Evolutionary conservation across 441 rosid genomes (phyloP).

Genomic region (Sinapis alba): DNA sequence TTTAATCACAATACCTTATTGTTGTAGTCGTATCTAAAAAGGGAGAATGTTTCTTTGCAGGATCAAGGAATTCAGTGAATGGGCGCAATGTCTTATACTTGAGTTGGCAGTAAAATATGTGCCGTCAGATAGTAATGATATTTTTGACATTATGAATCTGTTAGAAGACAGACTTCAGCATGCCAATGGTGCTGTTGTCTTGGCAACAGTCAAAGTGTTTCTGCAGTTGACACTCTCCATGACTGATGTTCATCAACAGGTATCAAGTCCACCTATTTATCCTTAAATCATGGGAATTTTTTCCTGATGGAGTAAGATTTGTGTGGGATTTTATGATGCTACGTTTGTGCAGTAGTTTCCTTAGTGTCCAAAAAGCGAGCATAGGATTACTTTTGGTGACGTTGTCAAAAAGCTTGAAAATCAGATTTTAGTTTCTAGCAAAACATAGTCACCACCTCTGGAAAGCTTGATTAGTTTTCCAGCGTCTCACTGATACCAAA

Average conservation of each 20-base stretch:
- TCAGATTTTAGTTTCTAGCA: neutral
- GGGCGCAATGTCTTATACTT: slow-evolving; percentile 97
- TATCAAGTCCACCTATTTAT: slow-evolving; percentile 33
- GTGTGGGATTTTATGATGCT: neutral
- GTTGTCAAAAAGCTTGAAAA: slow-evolving; percentile 23
- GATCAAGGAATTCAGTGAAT: slow-evolving; percentile 91
- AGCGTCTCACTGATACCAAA: slow-evolving; percentile 22
- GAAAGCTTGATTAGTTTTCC: neutral
- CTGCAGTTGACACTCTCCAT: slow-evolving; percentile 88
- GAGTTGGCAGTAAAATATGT: slow-evolving; percentile 90
- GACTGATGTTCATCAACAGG: slow-evolving; percentile 99
- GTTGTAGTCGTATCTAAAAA: neutral
- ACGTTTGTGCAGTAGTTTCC: neutral
- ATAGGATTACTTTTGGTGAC: neutral
- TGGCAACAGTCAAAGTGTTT: slow-evolving; percentile 87
- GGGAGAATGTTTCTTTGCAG: slow-evolving; percentile 49
- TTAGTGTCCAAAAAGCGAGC: neutral
- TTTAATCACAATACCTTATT: slow-evolving; percentile 11
- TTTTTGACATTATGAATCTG: slow-evolving; percentile 98
- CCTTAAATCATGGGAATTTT: neutral
- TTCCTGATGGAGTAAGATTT: slow-evolving; percentile 8
- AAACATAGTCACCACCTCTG: slow-evolving; percentile 1
- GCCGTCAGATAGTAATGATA: slow-evolving; percentile 86
- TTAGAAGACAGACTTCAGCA: slow-evolving; percentile 99
- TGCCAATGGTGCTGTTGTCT: slow-evolving; percentile 99